Evolutionary conservation across 2,329 filamentous ascomycete species (phyloP), one percentile per base, ranked within the genome.

Genomic region (Paramyrothecium sp.): DNA sequence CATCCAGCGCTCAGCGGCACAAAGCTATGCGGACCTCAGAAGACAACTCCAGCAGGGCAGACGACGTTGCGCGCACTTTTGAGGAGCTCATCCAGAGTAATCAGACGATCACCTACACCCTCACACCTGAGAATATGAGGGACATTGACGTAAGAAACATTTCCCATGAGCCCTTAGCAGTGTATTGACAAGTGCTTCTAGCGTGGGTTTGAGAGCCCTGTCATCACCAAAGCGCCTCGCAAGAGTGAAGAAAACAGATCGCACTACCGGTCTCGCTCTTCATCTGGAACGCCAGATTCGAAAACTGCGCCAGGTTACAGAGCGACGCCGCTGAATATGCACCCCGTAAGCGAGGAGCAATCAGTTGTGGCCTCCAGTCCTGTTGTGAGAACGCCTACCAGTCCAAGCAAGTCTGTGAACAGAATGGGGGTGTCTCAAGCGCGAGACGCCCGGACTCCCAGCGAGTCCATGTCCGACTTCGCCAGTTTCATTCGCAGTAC

Each of bases 401-500:
- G 47, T 49, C 19, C 47, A 10, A 13, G 19, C 16, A 49, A 23
- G 19, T 13, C 47, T 23, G 20, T 49, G 17, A 8, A 49, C 19
- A 65, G 67, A 2, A 38, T 59, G 52, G 63, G 65, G 34, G 66
- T 63, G 22, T 58, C 70, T 11, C 51, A 64, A 38, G 86, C 92
- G 22, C 84, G 92, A 61, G 92, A 97, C 63, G 87, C 92, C 2
- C 84, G 89, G 60, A 79, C 90, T 10, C 81, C 86, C 11, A 79
- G 81, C 5, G 89, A 93, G 60, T 91, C 91, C 0, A 85, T 89
- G 10, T 81, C 87, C 50, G 93, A 97, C 66, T 91, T 97, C 75
- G 90, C 92, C 21, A 89, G 96, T 58, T 97, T 97, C 70, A 91
- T 96, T 66, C 89, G 91, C 58, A 90, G 89, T 1, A 96, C 92